Evolutionary conservation across 2,329 filamentous ascomycete species (phyloP).

Genomic region (Botrytis byssoidea): DNA sequence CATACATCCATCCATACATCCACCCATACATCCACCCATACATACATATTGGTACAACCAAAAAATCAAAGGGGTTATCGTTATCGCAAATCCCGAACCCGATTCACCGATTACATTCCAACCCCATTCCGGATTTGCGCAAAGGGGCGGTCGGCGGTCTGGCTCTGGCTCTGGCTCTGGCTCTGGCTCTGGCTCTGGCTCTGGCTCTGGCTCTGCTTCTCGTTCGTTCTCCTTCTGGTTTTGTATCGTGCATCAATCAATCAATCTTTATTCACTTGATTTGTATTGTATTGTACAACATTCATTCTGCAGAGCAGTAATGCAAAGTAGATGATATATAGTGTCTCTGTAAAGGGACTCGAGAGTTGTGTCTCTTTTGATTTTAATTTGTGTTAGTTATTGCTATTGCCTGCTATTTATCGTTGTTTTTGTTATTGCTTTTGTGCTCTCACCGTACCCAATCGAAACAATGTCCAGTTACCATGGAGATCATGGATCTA

Average conservation of each 20-base stretch:
- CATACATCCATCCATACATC: too few species aligned
- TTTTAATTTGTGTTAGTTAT: conserved; percentile 9
- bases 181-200: background rate
- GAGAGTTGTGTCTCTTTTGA: conserved; percentile 4
- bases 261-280: conserved; percentile 6
- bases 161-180: background rate
- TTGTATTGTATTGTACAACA: conserved; percentile 18
- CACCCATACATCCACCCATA: background rate
- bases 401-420: conserved; percentile 7
- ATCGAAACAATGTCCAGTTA: conserved; percentile 33
- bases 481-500: conserved; percentile 29
- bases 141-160: conserved; percentile 17
- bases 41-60: background rate
- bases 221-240: background rate
- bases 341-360: conserved; percentile 17
- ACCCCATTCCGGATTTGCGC: conserved; percentile 8
- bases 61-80: conserved; percentile 8
- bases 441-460: conserved; percentile 11
- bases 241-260: conserved; percentile 18
- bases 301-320: conserved; percentile 24
- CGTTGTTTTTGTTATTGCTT: background rate
- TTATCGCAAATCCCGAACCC: conserved; percentile 12
- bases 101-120: conserved; percentile 11
- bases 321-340: conserved; percentile 23
- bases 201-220: background rate